Conservation (phyloP, 495 filamentous ascomycete species). For the Hamigera avellanea region DNA sequence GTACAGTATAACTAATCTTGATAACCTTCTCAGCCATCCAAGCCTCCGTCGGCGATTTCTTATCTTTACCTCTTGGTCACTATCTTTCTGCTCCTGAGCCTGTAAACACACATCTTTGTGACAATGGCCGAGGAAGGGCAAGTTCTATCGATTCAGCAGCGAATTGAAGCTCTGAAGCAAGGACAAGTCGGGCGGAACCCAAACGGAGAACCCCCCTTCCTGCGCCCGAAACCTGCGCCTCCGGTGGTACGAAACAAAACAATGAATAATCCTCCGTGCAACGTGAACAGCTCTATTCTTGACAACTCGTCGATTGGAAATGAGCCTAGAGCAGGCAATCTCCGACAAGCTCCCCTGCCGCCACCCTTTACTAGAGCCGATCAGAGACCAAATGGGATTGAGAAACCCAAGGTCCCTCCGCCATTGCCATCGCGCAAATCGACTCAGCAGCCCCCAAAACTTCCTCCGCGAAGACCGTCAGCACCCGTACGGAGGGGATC, state of each 20-base stretch:
- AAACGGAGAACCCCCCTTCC: slow-evolving; percentile 12
- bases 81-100: no score
- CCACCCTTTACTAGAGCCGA: slow-evolving; percentile 2
- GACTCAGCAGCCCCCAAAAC: slow-evolving; percentile 25
- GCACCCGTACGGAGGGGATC: slow-evolving; percentile 15
- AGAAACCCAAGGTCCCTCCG: slow-evolving; percentile 21
- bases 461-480: slow-evolving; percentile 31
- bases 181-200: slow-evolving; percentile 38
- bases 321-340: slow-evolving; percentile 21
- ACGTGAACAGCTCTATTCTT: slow-evolving; percentile 21
- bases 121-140: slow-evolving; percentile 25
- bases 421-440: slow-evolving; percentile 39
- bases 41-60: no score
- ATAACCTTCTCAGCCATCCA: no score
- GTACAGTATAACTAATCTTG: no score
- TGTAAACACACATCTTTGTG: background rate
- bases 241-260: slow-evolving; percentile 26
- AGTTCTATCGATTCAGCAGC: slow-evolving; percentile 41
- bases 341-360: slow-evolving; percentile 3
- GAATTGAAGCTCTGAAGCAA: slow-evolving; percentile 49
- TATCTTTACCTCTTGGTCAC: no score
- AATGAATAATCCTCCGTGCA: slow-evolving; percentile 33
- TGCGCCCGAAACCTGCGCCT: slow-evolving; percentile 1
- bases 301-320: slow-evolving; percentile 29
- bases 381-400: slow-evolving; percentile 13